phyloP scores from a whole-genome alignment of 805 yeast genomes.

The Kuraishia ogatae region DNA sequence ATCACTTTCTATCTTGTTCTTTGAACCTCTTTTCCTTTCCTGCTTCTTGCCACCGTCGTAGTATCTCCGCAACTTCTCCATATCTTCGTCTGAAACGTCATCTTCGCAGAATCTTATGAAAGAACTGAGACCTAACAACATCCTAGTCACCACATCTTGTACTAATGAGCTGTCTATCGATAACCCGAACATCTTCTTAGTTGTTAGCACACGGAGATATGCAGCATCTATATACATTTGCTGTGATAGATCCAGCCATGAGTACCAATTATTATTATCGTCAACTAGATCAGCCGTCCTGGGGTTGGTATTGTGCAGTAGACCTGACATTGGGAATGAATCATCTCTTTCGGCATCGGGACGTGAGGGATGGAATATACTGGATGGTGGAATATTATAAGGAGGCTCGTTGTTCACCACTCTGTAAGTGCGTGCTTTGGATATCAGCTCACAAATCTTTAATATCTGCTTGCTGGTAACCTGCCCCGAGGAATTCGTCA shows the following conservation, averaged over 20 bases:
- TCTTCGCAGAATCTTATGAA: conserved; percentile 13
- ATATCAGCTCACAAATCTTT: conserved; percentile 14
- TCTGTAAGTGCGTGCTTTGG: conserved; percentile 18
- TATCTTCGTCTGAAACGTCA: conserved; percentile 9
- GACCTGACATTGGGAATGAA: background rate
- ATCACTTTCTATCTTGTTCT: background rate
- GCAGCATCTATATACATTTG: conserved; percentile 29
- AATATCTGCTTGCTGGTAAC: conserved; percentile 12
- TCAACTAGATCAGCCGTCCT: conserved; percentile 10
- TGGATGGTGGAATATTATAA: conserved; percentile 17
- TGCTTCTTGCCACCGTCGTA: conserved; percentile 6
- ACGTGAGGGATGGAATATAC: conserved; percentile 21
- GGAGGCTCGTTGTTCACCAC: conserved; percentile 21
- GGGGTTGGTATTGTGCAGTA: conserved; percentile 15
- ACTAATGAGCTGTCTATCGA: conserved; percentile 1
- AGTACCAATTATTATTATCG: conserved; percentile 21
- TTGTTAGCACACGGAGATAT: conserved; percentile 15
- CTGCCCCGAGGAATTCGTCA: conserved; percentile 14
- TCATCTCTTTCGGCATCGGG: conserved; percentile 1
- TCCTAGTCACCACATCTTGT: conserved; percentile 16
- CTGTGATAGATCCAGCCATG: conserved; percentile 27
- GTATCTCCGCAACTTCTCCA: conserved; percentile 9
- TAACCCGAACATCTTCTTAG: background rate
- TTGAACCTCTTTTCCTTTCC: background rate
- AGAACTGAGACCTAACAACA: conserved; percentile 18